Percentiles rank a stretch among this genome's conserved stretches.
phyloP scores from a whole-genome alignment of 495 filamentous ascomycete genomes.

The Penicillium waksmanii region DNA sequence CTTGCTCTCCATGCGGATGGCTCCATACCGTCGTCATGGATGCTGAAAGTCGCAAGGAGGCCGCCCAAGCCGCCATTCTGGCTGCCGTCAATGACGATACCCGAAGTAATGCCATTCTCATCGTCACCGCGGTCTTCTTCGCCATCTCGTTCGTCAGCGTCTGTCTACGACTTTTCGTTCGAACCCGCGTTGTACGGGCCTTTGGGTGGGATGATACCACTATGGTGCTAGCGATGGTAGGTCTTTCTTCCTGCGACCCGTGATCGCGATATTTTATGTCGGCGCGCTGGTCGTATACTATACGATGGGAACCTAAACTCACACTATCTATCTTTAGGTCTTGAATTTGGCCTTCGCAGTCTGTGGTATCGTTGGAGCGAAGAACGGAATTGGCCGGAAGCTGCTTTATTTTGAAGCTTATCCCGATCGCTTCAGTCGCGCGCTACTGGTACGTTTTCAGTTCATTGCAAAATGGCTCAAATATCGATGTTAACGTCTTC shows the following conservation, averaged over 20 bases:
- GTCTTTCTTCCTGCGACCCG: background rate
- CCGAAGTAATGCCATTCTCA: slow-evolving; percentile 31
- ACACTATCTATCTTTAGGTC: slow-evolving; percentile 9
- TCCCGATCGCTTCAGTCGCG: slow-evolving; percentile 26
- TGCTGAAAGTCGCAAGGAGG: slow-evolving; percentile 17
- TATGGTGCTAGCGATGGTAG: slow-evolving; percentile 39
- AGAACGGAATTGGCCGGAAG: slow-evolving; percentile 35
- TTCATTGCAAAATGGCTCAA: background rate
- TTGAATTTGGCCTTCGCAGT: slow-evolving; percentile 34
- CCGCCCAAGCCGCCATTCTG: slow-evolving; percentile 8
- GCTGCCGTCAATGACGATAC: slow-evolving; percentile 22
- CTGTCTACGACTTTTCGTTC: slow-evolving; percentile 35
- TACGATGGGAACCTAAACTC: background rate
- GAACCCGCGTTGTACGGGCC: slow-evolving; percentile 29
- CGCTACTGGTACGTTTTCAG: slow-evolving; percentile 33
- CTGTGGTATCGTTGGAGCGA: slow-evolving; percentile 34
- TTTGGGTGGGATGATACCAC: slow-evolving; percentile 41
- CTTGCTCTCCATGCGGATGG: slow-evolving; percentile 16
- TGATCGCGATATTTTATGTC: background rate
- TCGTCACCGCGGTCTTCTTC: slow-evolving; percentile 37
- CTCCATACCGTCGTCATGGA: slow-evolving; percentile 17
- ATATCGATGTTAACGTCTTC: background rate
- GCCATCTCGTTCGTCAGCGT: slow-evolving; percentile 32
- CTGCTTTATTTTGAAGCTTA: slow-evolving; percentile 25
- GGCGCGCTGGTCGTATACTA: background rate